Percentiles rank a stretch among this genome's conserved stretches.
These are phyloP conservation scores for Psilocybe tampanensis DNA, from an alignment of 768 basidiomycete species.

Conservation along the genomic window DNA sequence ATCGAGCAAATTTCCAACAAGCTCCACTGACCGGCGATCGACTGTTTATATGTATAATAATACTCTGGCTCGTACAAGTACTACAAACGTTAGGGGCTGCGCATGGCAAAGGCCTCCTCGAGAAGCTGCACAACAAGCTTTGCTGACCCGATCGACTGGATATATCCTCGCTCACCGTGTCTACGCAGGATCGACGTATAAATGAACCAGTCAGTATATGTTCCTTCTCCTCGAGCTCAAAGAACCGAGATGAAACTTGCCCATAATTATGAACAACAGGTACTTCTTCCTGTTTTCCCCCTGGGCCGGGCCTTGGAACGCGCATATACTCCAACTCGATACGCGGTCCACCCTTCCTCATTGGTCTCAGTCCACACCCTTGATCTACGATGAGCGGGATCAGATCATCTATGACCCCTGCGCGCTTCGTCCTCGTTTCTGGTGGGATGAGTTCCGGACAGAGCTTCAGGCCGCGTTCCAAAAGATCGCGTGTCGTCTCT, in stretches of 20 bases:
- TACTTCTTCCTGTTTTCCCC: constrained; percentile 7
- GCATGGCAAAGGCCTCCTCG: constrained; percentile 4
- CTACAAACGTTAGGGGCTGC: no score
- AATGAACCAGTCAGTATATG: neutral
- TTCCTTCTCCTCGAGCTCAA: neutral
- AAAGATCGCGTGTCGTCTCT: constrained; percentile 61
- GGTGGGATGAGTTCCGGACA: constrained; percentile 63
- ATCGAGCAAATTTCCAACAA: no score
- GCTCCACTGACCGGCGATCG: constrained; percentile 15
- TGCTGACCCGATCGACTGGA: constrained; percentile 16
- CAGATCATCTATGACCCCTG: constrained; percentile 44
- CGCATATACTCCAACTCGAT: constrained; percentile 27
- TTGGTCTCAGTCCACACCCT: constrained; percentile 66
- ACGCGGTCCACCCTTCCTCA: constrained; percentile 63
- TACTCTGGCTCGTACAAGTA: no score
- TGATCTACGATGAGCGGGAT: constrained; percentile 48
- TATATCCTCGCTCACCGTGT: constrained; percentile 16
- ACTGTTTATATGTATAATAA: no score
- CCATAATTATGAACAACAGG: constrained; percentile 45
- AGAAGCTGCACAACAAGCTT: constrained; percentile 9
- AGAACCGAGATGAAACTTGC: constrained; percentile 35
- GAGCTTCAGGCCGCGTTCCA: constrained; percentile 50
- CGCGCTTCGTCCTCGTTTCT: constrained; percentile 36
- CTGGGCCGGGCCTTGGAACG: neutral
- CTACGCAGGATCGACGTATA: neutral